Base-by-base conservation (phyloP, 805 yeast species). In the Geotrichum ghanense region DNA sequence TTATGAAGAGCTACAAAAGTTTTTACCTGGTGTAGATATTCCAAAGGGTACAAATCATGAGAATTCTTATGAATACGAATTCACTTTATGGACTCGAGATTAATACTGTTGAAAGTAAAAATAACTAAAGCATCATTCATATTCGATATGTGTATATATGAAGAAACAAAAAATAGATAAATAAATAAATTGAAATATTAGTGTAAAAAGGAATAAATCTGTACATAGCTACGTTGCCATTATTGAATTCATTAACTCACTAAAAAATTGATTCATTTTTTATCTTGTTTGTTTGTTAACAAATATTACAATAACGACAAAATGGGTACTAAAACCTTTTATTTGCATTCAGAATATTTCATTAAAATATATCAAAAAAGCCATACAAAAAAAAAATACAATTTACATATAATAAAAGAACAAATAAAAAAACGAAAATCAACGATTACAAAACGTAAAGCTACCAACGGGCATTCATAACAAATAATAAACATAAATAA, bases 31-130 rank as follows among this genome's bases (percentile, higher is more conserved):
- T 10, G 60, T 63, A 1, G 64, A 59, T 16, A 51, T 45, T 19
- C 50, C 51, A 40, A 61, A 55, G 2, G 57, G 58, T 0, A 58
- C 66, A 24, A 57, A 68, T 10, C 53, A 57, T n/a, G 75, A 78
- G 43, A 73, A 72, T 27, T 81, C 72, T 12, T 76, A 71, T 55
- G 57, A 57, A 22, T 87, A 79, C 57, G 71, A 72, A 45, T 83
- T 75, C 58, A 75, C 85, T 0, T 57, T 84, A 41, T 86, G 83
- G 78, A 71, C 37, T 6, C 4, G 37, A 9, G 5, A 6, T 31
- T 19, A 31, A 12, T 31, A 6, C 12, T 31, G 12, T n/a, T 31
- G 12, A 5, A 31, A 25, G 14, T 25, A n/a, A n/a, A n/a, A n/a
- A n/a, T n/a, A n/a, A n/a, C n/a, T n/a, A n/a, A n/a, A n/a, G n/a